Percentiles rank a stretch among this genome's conserved stretches.
Evolutionary conservation across 192 early-diverging fungal genomes (phyloP).

Genomic region (Pilaira anomala): DNA sequence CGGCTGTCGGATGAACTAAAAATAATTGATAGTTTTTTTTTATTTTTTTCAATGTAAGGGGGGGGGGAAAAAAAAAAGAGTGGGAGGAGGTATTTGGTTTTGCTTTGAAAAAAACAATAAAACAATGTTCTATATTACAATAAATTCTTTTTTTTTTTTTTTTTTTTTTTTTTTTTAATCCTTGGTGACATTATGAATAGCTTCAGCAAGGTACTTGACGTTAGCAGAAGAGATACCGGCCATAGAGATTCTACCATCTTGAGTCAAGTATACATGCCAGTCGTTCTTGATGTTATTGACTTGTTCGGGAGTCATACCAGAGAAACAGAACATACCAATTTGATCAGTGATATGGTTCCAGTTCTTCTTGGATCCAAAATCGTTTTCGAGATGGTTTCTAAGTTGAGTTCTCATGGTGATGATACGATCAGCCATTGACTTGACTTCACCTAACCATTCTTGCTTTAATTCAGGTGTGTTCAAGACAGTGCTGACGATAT

Average conservation of each 20-base stretch:
- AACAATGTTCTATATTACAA: too few species aligned
- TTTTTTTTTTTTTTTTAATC: constrained; percentile 20
- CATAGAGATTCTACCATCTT: constrained; percentile 94
- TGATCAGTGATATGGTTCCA: constrained; percentile 88
- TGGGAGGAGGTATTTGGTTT: too few species aligned
- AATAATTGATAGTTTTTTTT: too few species aligned
- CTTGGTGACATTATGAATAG: constrained; percentile 92
- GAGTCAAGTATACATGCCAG: constrained; percentile 90
- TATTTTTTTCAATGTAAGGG: too few species aligned
- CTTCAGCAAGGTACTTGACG: constrained; percentile 94
- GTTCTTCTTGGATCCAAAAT: constrained; percentile 68
- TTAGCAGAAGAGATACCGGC: constrained; percentile 92
- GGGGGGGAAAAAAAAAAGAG: too few species aligned
- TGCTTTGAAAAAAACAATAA: too few species aligned
- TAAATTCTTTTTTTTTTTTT: too few species aligned
- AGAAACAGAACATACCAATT: constrained; percentile 99
- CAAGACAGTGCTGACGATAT: constrained; percentile 89
- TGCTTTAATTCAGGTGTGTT: constrained; percentile 62
- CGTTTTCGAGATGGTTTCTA: constrained; percentile 74
- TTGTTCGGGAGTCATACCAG: constrained; percentile 87
- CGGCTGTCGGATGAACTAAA: too few species aligned
- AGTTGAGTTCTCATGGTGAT: constrained; percentile 81
- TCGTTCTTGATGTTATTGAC: constrained; percentile 79
- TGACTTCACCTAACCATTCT: constrained; percentile 92
- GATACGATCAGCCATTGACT: constrained; percentile 96